Percentiles rank a stretch among this genome's conserved stretches.
Conservation (phyloP, 1,139 yeast species). For the Arxiozyma bovina region DNA sequence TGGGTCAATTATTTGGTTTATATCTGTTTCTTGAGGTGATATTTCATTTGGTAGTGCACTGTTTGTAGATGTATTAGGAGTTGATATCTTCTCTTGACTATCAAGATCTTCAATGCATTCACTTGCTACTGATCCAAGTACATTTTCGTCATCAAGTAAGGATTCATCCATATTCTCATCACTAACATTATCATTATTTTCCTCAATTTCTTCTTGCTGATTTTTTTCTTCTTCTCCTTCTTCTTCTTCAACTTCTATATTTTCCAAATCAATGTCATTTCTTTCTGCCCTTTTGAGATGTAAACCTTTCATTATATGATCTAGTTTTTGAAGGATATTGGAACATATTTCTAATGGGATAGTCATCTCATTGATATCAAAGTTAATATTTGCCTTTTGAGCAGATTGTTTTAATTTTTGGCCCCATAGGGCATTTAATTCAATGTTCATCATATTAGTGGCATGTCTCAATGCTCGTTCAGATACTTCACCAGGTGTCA, state of each 20-base stretch:
- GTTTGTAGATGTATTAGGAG: not conserved
- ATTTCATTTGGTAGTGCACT: too few relatives aligned
- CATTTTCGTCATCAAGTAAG: not conserved
- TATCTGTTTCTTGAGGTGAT: not conserved
- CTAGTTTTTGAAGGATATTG: slow-evolving; percentile 20
- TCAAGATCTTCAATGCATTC: not conserved
- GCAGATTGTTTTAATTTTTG: slow-evolving; percentile 16
- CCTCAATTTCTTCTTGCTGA: slow-evolving; percentile 5
- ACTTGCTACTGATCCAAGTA: not conserved
- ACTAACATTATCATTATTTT: not conserved
- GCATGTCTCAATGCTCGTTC: slow-evolving; percentile 20
- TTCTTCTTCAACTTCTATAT: slow-evolving; percentile 10
- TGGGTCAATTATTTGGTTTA: not conserved
- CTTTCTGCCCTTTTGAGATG: slow-evolving; percentile 22
- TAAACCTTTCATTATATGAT: slow-evolving; percentile 23
- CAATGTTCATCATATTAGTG: slow-evolving; percentile 20
- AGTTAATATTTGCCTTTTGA: slow-evolving; percentile 3
- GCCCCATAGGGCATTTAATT: slow-evolving; percentile 27
- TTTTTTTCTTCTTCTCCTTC: slow-evolving; percentile 5
- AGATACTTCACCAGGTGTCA: slow-evolving; percentile 21
- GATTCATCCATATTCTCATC: not conserved
- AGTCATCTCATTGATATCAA: slow-evolving; percentile 22
- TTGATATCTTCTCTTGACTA: not conserved
- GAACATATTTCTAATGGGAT: slow-evolving; percentile 18
- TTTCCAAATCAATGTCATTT: slow-evolving; percentile 12